These are phyloP conservation scores for Xylaria sp. DNA, from an alignment of 2,329 filamentous ascomycete genomes.

Conservation along the genomic window DNA sequence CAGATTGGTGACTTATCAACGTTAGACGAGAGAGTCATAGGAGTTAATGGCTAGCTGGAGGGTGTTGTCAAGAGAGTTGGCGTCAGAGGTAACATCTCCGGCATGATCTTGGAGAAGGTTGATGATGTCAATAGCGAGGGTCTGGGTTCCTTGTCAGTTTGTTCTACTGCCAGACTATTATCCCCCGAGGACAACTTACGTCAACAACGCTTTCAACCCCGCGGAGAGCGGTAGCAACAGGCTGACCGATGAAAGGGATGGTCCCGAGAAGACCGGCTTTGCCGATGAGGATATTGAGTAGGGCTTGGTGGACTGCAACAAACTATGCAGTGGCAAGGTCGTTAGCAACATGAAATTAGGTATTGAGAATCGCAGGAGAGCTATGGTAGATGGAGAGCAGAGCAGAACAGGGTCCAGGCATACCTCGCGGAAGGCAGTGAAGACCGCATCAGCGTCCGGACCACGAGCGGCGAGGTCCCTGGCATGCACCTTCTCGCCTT, in stretches of 20 bases:
- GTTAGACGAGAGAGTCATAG: conserved; percentile 12
- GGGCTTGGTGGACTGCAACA: conserved; percentile 22
- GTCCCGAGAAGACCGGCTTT: conserved; percentile 19
- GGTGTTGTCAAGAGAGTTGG: conserved; percentile 13
- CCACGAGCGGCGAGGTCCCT: conserved; percentile 15
- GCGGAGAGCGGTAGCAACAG: conserved; percentile 23
- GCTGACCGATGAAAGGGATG: conserved; percentile 22
- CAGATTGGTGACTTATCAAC: too few species aligned
- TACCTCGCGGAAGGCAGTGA: conserved; percentile 23
- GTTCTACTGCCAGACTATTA: too few species aligned
- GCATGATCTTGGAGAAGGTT: neutral
- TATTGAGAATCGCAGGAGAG: neutral
- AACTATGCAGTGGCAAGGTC: conserved; percentile 3
- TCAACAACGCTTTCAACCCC: conserved; percentile 22
- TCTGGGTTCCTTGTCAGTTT: neutral
- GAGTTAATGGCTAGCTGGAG: conserved; percentile 12
- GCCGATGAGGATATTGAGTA: conserved; percentile 27
- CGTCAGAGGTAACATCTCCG: conserved; percentile 3
- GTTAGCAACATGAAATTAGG: neutral
- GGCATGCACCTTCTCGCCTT: conserved; percentile 11
- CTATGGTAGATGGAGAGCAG: neutral
- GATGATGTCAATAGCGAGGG: conserved; percentile 15
- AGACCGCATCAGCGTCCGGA: conserved; percentile 21
- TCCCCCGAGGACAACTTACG: conserved; percentile 13
- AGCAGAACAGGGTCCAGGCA: neutral